Percentiles rank a stretch among this genome's conserved stretches.
Evolutionary conservation across 768 basidiomycete species (phyloP).

Genomic region (Melanogaster broomeanus): DNA sequence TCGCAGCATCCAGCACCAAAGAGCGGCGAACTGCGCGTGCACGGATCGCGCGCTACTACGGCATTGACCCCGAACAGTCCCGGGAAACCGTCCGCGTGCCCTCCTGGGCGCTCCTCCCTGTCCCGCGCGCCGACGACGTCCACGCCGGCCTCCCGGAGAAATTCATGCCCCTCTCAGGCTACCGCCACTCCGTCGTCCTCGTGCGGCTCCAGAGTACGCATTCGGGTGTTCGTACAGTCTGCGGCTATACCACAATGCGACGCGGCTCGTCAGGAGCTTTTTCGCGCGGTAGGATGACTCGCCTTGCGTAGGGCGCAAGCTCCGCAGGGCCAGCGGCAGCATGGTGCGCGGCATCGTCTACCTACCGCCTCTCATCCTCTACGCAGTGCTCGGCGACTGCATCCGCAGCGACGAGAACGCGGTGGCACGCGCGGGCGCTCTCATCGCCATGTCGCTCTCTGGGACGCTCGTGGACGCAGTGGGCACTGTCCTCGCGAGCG

Average conservation of each 20-base stretch:
- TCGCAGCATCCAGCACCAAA: conserved; percentile 4
- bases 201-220: conserved; percentile 26
- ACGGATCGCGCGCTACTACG: conserved; percentile 23
- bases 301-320: too few species aligned
- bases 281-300: conserved; percentile 24
- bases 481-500: too few species aligned
- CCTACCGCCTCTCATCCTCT: too few species aligned
- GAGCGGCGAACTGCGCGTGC: conserved; percentile 22
- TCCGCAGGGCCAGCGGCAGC: too few species aligned
- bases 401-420: too few species aligned
- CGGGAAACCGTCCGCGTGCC: neutral
- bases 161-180: conserved; percentile 18
- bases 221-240: conserved; percentile 25
- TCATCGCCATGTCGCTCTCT: too few species aligned
- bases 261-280: conserved; percentile 18
- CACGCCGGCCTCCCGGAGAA: conserved; percentile 12
- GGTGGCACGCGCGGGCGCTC: too few species aligned
- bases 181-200: conserved; percentile 26
- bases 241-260: conserved; percentile 15
- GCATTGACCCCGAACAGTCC: conserved; percentile 18
- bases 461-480: too few species aligned
- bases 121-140: conserved; percentile 7
- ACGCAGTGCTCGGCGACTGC: too few species aligned
- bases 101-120: neutral
- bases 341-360: too few species aligned